Percentiles rank a stretch among this genome's conserved stretches.
These are phyloP conservation scores for Polysphondylium violaceum DNA, from an alignment of 78 protist species.

Conservation along the genomic window DNA sequence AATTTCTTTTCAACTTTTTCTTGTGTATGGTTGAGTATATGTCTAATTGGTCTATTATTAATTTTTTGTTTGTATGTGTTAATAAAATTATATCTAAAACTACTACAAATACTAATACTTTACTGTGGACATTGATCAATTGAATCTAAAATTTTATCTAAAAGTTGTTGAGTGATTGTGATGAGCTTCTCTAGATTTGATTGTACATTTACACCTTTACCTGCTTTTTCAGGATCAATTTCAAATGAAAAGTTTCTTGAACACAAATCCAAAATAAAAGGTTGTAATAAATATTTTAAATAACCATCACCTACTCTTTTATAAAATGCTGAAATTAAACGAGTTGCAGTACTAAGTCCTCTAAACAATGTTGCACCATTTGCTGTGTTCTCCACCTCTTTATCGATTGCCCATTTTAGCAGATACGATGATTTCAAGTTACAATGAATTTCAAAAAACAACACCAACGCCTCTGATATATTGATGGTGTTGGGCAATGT, in stretches of 20 bases:
- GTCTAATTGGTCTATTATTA: constrained; percentile 28
- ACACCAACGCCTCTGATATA: constrained; percentile 31
- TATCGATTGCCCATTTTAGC: constrained; percentile 72
- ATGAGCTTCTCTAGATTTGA: constrained; percentile 41
- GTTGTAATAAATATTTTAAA: constrained; percentile 55
- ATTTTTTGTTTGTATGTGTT: not conserved
- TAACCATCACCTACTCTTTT: constrained; percentile 60
- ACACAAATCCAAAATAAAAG: constrained; percentile 48
- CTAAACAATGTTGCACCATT: constrained; percentile 55
- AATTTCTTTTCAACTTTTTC: constrained; percentile 58
- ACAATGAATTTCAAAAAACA: constrained; percentile 53
- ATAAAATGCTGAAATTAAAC: constrained; percentile 61
- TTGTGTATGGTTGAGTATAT: constrained; percentile 53
- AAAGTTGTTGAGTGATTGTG: constrained; percentile 58
- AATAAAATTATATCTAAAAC: not conserved
- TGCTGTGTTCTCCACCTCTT: constrained; percentile 42
- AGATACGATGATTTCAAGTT: constrained; percentile 24
- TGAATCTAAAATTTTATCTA: constrained; percentile 61
- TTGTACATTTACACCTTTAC: constrained; percentile 49
- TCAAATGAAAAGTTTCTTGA: constrained; percentile 64
- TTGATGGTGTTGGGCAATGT: constrained; percentile 8
- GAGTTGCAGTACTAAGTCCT: constrained; percentile 68
- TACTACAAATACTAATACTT: not conserved
- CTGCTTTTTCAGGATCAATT: constrained; percentile 69
- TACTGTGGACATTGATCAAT: constrained; percentile 47